Percentiles rank a stretch among this genome's conserved stretches.
These are phyloP conservation scores for Oryza glumipatula DNA, from an alignment of 176 grass and related monocot genomes.

Conservation along the genomic window DNA sequence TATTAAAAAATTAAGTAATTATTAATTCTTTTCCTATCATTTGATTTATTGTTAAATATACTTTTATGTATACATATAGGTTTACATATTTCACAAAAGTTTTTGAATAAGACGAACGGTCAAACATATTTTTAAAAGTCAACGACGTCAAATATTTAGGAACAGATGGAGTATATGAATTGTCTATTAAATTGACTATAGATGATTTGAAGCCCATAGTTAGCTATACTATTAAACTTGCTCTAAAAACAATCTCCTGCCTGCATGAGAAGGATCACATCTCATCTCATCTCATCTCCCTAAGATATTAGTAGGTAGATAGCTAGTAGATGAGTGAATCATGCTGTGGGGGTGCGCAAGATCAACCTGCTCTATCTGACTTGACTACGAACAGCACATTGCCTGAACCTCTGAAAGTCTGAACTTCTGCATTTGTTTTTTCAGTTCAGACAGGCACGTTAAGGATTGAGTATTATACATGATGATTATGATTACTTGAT, in stretches of 20 bases:
- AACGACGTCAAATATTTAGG: no score
- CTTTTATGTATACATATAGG: no score
- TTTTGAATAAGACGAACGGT: no score
- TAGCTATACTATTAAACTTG: no score
- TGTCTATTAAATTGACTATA: no score
- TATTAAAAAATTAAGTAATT: no score
- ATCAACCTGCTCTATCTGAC: neutral
- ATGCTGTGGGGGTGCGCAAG: neutral
- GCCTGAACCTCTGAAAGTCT: neutral
- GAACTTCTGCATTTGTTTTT: slow-evolving; percentile 5
- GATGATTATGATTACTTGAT: neutral
- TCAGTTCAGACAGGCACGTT: neutral
- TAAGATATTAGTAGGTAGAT: neutral
- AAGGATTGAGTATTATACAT: slow-evolving; percentile 7
- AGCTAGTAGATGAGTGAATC: slow-evolving; percentile 9
- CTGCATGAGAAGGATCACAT: neutral
- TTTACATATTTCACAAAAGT: no score
- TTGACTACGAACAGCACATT: neutral
- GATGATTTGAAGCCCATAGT: no score
- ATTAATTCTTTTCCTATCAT: no score
- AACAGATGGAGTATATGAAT: no score
- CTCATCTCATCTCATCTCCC: neutral
- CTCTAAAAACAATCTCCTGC: neutral
- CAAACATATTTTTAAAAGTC: no score
- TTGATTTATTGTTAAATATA: no score